Percentiles rank a stretch among this genome's conserved stretches.
Conservation (phyloP, 2,329 filamentous ascomycete species). For the Amauroascus niger region DNA sequence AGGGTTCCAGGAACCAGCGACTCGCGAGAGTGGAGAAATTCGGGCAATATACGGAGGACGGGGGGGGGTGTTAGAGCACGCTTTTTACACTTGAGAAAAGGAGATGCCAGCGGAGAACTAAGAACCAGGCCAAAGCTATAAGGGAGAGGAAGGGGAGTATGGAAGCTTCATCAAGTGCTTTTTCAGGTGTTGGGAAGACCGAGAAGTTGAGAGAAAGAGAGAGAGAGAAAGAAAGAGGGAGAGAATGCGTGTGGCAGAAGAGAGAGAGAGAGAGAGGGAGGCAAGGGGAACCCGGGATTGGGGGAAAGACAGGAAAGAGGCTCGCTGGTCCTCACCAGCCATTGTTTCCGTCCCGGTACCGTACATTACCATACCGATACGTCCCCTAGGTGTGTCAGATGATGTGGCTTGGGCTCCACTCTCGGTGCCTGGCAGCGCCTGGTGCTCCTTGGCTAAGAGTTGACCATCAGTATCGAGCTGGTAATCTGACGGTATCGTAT, state of each 20-base stretch:
- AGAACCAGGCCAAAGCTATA: too few species aligned
- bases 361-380: neutral
- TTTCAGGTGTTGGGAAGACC: neutral
- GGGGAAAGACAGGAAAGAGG: neutral
- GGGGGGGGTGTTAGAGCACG: too few species aligned
- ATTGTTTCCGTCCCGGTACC: neutral
- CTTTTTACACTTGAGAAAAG: too few species aligned
- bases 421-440: neutral
- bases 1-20: neutral
- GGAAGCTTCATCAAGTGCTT: too few species aligned
- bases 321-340: neutral
- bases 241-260: neutral
- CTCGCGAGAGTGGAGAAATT: too few species aligned
- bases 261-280: conserved; percentile 2
- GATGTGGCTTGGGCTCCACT: neutral
- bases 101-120: too few species aligned
- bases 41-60: too few species aligned
- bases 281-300: too few species aligned
- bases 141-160: too few species aligned
- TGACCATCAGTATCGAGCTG: neutral
- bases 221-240: neutral
- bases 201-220: neutral
- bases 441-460: neutral
- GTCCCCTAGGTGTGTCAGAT: conserved; percentile 5
- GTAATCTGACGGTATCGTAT: neutral